phyloP scores from a whole-genome alignment of 1,284 basidiomycete species.

The Moesziomyces parantarcticus region DNA sequence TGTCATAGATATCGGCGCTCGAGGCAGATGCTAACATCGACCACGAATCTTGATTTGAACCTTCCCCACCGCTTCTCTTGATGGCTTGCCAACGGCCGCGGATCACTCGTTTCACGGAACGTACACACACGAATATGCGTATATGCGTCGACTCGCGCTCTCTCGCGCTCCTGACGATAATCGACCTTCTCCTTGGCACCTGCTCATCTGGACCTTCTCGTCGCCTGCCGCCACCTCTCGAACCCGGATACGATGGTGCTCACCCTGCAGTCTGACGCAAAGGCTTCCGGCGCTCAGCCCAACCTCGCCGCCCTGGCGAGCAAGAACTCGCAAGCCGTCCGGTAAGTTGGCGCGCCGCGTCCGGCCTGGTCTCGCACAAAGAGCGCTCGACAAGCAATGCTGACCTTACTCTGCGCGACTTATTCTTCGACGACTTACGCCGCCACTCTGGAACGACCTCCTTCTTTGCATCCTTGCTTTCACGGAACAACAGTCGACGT shows the following conservation, averaged over 20 bases:
- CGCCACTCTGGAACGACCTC: background rate
- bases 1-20: background rate
- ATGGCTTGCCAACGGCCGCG: too few relatives aligned
- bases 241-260: background rate
- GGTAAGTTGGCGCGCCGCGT: constrained; percentile 15
- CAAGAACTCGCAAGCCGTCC: constrained; percentile 50
- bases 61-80: too few relatives aligned
- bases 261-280: constrained; percentile 39
- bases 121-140: too few relatives aligned
- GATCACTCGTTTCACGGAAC: too few relatives aligned
- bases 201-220: too few relatives aligned
- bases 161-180: too few relatives aligned
- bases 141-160: too few relatives aligned
- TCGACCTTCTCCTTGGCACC: too few relatives aligned
- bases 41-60: background rate
- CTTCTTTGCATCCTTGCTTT: background rate
- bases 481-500: constrained; percentile 71
- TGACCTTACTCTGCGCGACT: background rate
- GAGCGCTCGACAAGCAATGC: too few relatives aligned
- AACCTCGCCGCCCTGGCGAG: constrained; percentile 57
- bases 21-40: background rate
- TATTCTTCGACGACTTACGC: background rate
- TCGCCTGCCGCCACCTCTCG: too few relatives aligned
- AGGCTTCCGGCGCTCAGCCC: constrained; percentile 44
- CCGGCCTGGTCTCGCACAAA: too few relatives aligned